These are phyloP conservation scores for Penicillium decumbens DNA, from an alignment of 2,329 filamentous ascomycete genomes.

Conservation along the genomic window DNA sequence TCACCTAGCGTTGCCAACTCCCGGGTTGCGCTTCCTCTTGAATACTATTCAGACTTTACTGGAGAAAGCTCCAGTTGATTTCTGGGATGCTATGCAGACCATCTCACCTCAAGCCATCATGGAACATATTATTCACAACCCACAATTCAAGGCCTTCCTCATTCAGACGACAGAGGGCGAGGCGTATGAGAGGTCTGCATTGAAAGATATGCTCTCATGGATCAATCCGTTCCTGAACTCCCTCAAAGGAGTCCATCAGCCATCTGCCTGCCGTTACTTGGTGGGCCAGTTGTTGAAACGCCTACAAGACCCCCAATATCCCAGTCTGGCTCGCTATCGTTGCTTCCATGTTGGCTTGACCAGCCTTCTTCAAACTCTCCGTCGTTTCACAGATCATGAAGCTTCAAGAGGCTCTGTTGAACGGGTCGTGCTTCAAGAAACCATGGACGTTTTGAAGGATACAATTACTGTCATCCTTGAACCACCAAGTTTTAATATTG, in stretches of 20 bases:
- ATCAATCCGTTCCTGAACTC: constrained; percentile 72
- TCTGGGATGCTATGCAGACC: constrained; percentile 83
- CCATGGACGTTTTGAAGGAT: constrained; percentile 44
- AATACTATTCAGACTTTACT: constrained; percentile 67
- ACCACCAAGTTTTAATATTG: constrained; percentile 48
- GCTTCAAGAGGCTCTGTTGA: constrained; percentile 44
- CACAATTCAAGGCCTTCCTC: constrained; percentile 56
- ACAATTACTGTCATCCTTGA: constrained; percentile 56
- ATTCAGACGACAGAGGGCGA: constrained; percentile 53
- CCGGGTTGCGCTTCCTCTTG: constrained; percentile 64
- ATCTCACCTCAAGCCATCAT: constrained; percentile 74
- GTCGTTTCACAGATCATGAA: constrained; percentile 47
- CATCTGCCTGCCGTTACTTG: constrained; percentile 75
- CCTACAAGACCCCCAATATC: constrained; percentile 40
- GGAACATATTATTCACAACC: constrained; percentile 76
- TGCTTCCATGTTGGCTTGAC: constrained; percentile 46
- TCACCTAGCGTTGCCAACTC: constrained; percentile 60
- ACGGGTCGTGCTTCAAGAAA: constrained; percentile 47
- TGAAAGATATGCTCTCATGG: constrained; percentile 68
- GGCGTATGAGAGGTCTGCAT: constrained; percentile 50
- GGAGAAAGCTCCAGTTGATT: constrained; percentile 69
- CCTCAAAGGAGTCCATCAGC: constrained; percentile 68
- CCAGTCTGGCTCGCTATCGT: constrained; percentile 41
- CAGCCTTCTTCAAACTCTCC: constrained; percentile 45
- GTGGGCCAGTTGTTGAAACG: constrained; percentile 68